phyloP scores from a whole-genome alignment of 1,284 basidiomycete species.

The Chiua sp. region DNA sequence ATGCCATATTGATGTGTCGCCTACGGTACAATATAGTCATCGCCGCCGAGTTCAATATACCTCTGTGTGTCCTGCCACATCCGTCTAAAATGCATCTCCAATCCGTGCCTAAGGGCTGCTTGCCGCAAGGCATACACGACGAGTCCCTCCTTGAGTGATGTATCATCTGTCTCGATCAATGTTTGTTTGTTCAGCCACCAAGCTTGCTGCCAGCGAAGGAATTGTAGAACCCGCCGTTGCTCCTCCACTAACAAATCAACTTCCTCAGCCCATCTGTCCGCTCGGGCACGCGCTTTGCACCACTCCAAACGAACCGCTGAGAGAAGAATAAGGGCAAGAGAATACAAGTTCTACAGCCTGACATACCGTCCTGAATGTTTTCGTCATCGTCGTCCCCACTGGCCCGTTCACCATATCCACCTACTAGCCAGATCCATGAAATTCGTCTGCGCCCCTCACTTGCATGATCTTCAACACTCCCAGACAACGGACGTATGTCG shows the following conservation, averaged over 20 bases:
- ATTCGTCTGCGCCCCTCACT: neutral
- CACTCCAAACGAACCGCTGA: no score
- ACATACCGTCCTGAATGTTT: neutral
- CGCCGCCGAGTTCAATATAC: no score
- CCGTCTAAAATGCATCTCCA: no score
- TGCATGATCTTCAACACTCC: neutral
- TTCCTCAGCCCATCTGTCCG: no score
- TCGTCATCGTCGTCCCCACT: neutral
- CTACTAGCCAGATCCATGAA: constrained; percentile 3
- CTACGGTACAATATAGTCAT: no score
- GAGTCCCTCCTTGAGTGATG: neutral
- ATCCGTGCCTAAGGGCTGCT: neutral
- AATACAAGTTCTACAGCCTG: neutral
- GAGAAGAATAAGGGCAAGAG: no score
- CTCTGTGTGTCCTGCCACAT: no score
- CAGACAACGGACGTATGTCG: neutral
- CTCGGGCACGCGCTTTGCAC: no score
- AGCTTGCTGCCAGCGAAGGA: neutral
- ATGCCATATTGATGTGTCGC: no score
- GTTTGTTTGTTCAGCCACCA: neutral
- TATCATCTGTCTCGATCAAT: neutral
- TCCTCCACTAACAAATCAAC: no score
- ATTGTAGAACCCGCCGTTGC: no score
- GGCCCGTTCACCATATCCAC: neutral
- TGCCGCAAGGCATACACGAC: neutral